These are phyloP conservation scores for Alternaria novae-zelandiae DNA, from an alignment of 2,329 filamentous ascomycete species.

Conservation along the genomic window DNA sequence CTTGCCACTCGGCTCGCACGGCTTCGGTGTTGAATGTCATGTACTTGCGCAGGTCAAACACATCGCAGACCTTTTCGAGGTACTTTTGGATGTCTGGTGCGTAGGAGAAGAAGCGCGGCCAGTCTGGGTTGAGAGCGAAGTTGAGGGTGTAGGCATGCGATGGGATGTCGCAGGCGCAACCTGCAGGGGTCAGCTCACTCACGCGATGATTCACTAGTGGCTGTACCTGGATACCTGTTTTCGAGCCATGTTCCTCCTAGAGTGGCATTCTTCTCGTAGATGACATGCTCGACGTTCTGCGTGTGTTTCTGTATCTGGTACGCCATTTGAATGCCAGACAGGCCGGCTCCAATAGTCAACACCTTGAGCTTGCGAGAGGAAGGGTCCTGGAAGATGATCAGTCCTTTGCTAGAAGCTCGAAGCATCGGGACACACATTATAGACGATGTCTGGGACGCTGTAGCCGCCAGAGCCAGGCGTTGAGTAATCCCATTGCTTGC, in stretches of 20 bases:
- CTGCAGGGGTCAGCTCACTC: not conserved
- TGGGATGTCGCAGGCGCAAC: conserved; percentile 56
- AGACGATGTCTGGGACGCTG: conserved; percentile 48
- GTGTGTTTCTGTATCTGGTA: conserved; percentile 55
- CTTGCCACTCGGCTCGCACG: conserved; percentile 57
- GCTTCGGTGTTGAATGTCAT: conserved; percentile 61
- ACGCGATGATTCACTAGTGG: too few species aligned
- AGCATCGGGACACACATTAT: conserved; percentile 29
- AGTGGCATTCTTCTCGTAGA: conserved; percentile 57
- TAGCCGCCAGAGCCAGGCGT: conserved; percentile 53
- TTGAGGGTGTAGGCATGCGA: conserved; percentile 55
- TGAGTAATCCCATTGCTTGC: conserved; percentile 52
- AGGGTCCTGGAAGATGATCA: conserved; percentile 14
- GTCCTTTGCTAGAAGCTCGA: not conserved
- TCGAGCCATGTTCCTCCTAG: conserved; percentile 56
- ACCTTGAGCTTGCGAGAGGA: conserved; percentile 50
- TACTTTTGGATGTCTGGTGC: conserved; percentile 58
- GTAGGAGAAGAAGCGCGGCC: conserved; percentile 56
- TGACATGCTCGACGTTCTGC: conserved; percentile 54
- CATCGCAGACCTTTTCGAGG: conserved; percentile 56
- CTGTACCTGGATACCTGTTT: conserved; percentile 47
- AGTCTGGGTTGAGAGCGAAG: conserved; percentile 56
- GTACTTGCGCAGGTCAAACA: conserved; percentile 58
- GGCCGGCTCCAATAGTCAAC: conserved; percentile 57
- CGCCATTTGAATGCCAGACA: conserved; percentile 56